Base-by-base conservation (phyloP, 2,329 filamentous ascomycete genomes). In the Exophiala oligosperma region DNA sequence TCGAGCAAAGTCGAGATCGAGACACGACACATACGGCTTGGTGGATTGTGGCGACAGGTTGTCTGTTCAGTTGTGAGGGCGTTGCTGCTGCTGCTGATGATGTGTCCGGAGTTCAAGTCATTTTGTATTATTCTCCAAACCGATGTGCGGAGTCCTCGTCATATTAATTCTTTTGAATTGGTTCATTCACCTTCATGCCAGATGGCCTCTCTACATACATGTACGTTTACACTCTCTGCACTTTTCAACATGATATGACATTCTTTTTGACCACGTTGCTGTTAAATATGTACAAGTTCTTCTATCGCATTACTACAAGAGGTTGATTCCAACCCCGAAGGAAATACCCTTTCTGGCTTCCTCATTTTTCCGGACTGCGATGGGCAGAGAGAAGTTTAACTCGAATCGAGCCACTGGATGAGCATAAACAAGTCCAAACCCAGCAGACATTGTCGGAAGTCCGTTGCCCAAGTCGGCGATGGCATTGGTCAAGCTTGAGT, bases 301-400 rank as follows among this genome's bases (percentile, higher is more conserved):
- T 57, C 53, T 53, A 35, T 29, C 37, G 49, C 52, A 44, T 47
- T 53, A 60, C 59, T 89, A 97, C 81, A 97, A 77, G 72, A 99
- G 97, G 76, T 90, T 95, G 70, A 99, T 92, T 50, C 94, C 94
- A 41, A 99, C 91, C n/a, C 94, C 94, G 68, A 99, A 87, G 72
- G 94, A 92, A 63, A 99, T 71, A 1, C 94, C 94, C 77, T 99
- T 99, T 55, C 93, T 85, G 14, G 86, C 88, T 67, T 94, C 88
- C 76, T 99, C 94, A 37, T 91, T 92, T 63, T 83, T 87, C 58
- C 94, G 83, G 69, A 91, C 74, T 17, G 93, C 87, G 59, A 99
- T 73, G 1, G 94, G 94, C 65, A 99, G 74, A 67, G 90, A 92
- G 72, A 99, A 96, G 75, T 99, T 99, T 66, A 99, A 79, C 78